These are phyloP conservation scores for Coemansia sp. DNA, from an alignment of 192 early-diverging fungal genomes.

Conservation along the genomic window DNA sequence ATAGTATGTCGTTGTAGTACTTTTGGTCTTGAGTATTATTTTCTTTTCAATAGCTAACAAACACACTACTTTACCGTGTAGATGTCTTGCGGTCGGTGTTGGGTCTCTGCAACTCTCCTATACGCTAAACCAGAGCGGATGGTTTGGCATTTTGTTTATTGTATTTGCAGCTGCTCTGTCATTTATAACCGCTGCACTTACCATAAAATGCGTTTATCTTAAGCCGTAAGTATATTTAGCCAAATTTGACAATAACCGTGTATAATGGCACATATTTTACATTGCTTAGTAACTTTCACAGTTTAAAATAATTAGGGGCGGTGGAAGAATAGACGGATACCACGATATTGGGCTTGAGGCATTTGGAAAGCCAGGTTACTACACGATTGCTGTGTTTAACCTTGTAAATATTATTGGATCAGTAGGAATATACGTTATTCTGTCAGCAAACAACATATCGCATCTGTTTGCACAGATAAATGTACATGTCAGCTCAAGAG, in stretches of 20 bases:
- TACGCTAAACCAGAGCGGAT: conserved; percentile 45
- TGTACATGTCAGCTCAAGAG: conserved; percentile 27
- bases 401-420: conserved; percentile 51
- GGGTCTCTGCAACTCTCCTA: conserved; percentile 46
- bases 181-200: conserved; percentile 34
- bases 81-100: conserved; percentile 47
- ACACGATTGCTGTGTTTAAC: conserved; percentile 41
- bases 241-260: too few relatives aligned
- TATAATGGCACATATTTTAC: background rate
- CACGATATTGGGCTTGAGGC: conserved; percentile 47
- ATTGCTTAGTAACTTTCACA: background rate
- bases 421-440: conserved; percentile 39
- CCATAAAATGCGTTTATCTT: conserved; percentile 41
- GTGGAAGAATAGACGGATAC: conserved; percentile 40
- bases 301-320: conserved; percentile 24
- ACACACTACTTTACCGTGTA: background rate
- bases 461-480: conserved; percentile 32
- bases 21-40: background rate
- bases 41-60: background rate
- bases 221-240: conserved; percentile 40
- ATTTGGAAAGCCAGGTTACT: conserved; percentile 43
- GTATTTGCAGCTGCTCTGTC: conserved; percentile 33
- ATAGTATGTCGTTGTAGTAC: background rate
- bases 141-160: conserved; percentile 40
- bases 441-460: conserved; percentile 43